These are phyloP conservation scores for Tuber borchii DNA, from an alignment of 495 filamentous ascomycete genomes.

Conservation along the genomic window DNA sequence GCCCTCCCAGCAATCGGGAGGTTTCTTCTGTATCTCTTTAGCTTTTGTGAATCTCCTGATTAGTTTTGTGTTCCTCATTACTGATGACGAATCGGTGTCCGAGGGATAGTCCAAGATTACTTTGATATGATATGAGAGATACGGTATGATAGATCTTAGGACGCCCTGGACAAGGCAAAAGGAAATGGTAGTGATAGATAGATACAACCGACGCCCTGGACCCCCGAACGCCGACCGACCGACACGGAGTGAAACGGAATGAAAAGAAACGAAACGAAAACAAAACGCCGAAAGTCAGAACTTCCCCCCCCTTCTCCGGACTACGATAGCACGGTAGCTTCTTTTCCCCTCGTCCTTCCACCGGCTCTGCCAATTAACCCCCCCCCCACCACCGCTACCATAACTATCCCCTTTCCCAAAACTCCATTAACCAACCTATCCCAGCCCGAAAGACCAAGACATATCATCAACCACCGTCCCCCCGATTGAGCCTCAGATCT, in stretches of 20 bases:
- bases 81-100: neutral
- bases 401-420: slow-evolving; percentile 7
- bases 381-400: slow-evolving; percentile 22
- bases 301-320: neutral
- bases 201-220: neutral
- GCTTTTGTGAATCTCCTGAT: neutral
- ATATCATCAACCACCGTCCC: neutral
- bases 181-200: neutral
- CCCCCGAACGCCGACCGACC: neutral
- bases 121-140: neutral
- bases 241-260: neutral
- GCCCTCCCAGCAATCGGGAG: neutral
- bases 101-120: neutral
- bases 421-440: neutral
- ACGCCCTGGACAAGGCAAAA: neutral
- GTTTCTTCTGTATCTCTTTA: neutral
- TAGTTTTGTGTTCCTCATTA: neutral
- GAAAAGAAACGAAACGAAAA: neutral
- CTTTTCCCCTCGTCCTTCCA: neutral
- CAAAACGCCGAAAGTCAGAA: neutral
- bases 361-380: slow-evolving; percentile 6
- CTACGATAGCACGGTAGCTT: neutral
- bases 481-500: neutral
- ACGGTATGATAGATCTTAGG: neutral
- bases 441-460: neutral